Percentiles rank a stretch among this genome's conserved stretches.
Conservation (phyloP, 2,329 filamentous ascomycete species). For the Acephala macrosclerotiorum region DNA sequence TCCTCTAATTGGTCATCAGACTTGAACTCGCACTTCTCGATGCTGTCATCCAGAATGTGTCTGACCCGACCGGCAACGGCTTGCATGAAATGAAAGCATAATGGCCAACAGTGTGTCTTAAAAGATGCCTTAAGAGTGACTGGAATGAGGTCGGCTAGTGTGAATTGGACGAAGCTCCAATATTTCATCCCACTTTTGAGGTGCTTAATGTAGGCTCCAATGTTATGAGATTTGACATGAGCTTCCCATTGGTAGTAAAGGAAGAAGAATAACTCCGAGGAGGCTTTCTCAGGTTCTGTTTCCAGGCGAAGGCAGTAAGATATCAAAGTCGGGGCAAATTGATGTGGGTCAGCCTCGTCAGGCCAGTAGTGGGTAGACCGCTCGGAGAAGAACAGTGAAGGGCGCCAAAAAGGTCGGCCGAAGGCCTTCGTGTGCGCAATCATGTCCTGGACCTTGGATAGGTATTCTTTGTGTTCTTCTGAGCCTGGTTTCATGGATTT, state of each 20-base stretch:
- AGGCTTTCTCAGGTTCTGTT: slow-evolving; percentile 29
- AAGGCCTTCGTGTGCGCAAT: slow-evolving; percentile 37
- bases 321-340: slow-evolving; percentile 39
- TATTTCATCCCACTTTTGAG: slow-evolving; percentile 35
- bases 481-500: slow-evolving; percentile 31
- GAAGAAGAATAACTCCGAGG: slow-evolving; percentile 40
- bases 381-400: slow-evolving; percentile 38
- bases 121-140: slow-evolving; percentile 38
- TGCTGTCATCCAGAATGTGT: neutral
- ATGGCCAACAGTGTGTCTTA: slow-evolving; percentile 33
- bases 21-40: neutral
- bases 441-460: slow-evolving; percentile 35
- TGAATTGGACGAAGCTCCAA: slow-evolving; percentile 37
- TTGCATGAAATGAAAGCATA: slow-evolving; percentile 38
- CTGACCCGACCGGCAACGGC: slow-evolving; percentile 25
- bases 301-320: slow-evolving; percentile 38
- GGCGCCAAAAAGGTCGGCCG: slow-evolving; percentile 35
- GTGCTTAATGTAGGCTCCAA: slow-evolving; percentile 28
- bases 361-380: slow-evolving; percentile 40
- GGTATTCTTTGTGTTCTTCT: slow-evolving; percentile 33
- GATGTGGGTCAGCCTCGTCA: slow-evolving; percentile 38
- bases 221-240: slow-evolving; percentile 28
- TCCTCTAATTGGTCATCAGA: slow-evolving; percentile 12
- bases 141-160: slow-evolving; percentile 39
- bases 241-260: slow-evolving; percentile 40